Percentiles rank a stretch among this genome's conserved stretches.
These are phyloP conservation scores for Jackrogersella minutella DNA, from an alignment of 495 filamentous ascomycete species.

Conservation along the genomic window DNA sequence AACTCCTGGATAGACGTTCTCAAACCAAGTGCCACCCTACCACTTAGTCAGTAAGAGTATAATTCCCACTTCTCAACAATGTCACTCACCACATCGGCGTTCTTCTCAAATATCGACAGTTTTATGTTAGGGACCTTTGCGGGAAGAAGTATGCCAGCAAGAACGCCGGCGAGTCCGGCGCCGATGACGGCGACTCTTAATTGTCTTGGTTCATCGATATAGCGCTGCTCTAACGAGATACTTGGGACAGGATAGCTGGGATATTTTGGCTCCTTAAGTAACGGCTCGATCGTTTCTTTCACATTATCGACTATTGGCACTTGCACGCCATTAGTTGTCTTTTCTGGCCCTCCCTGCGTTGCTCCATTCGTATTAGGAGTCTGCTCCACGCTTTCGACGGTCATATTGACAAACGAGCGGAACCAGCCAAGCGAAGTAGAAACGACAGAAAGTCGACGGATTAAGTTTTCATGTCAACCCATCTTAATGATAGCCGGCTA, in stretches of 20 bases:
- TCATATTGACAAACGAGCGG: constrained; percentile 13
- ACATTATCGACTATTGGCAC: constrained; percentile 15
- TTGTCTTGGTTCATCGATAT: constrained; percentile 65
- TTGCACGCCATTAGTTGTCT: constrained; percentile 18
- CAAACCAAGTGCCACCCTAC: constrained; percentile 73
- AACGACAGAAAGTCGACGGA: background rate
- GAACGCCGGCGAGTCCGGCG: constrained; percentile 70
- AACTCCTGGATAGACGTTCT: constrained; percentile 76
- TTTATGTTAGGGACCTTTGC: constrained; percentile 64
- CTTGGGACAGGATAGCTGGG: constrained; percentile 34
- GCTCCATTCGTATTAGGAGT: constrained; percentile 7
- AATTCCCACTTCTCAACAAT: background rate
- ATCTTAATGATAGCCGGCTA: constrained; percentile 1
- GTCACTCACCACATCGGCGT: constrained; percentile 61
- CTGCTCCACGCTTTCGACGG: constrained; percentile 15
- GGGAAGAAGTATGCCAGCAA: constrained; percentile 66
- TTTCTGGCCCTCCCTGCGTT: background rate
- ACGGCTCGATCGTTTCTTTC: constrained; percentile 9
- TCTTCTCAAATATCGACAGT: constrained; percentile 77
- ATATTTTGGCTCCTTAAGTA: constrained; percentile 17
- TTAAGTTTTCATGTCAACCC: background rate
- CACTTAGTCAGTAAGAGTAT: constrained; percentile 10
- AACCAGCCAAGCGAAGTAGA: background rate
- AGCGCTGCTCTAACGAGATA: constrained; percentile 47
- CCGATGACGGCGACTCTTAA: constrained; percentile 70